Base-by-base conservation (phyloP, 768 basidiomycete species). In the Austroboletus festivus region DNA sequence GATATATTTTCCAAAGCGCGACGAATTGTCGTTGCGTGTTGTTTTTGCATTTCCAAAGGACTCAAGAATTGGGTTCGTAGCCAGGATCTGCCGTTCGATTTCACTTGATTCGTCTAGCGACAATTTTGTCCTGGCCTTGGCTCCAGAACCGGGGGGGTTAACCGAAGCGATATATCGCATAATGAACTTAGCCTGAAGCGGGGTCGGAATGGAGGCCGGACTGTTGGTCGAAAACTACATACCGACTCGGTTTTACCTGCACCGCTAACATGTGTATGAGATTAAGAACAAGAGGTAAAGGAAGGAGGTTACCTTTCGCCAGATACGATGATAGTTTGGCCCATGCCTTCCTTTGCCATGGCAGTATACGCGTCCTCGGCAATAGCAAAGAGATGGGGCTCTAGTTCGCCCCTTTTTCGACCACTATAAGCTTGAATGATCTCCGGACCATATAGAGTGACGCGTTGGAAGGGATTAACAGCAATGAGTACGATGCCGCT, bases 21-120 rank as follows among this genome's bases (percentile, higher is more conserved):
- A 99, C 8, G 93, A 96, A 68, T 99, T 99, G 70, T 99, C 96
- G 65, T 99, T 99, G 50, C 96, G 81, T 15, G 96, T 97, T 26
- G 96, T 99, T 73, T 99, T 99, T 20, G 96, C 96, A 69, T 99
- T 99, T 56, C 96, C 96, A 58, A 99, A 98, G 0, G 96, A 90
- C 70, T 99, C 96, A 54, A 99, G 85, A 60, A 96, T 98, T 20
- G 96, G 96, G 68, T 99, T 99, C n/a, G 95, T 97, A 23, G 96
- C 96, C 46, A 99, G 74, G 51, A 99, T 99, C 69, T 98, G 96
- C 42, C 86, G 83, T 67, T 99, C 96, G 55, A 94, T 93, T 69
- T 97, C 96, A 65, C 86, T 93, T 3, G 89, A 88, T 55, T 87
- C 92, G 61, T 89, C 93, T 42, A 89, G 68, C 11, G 86, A 83